Evolutionary conservation across 1,139 yeast genomes (phyloP), one percentile per base, ranked within the genome.

Genomic region (Saccharomyces hybrid): DNA sequence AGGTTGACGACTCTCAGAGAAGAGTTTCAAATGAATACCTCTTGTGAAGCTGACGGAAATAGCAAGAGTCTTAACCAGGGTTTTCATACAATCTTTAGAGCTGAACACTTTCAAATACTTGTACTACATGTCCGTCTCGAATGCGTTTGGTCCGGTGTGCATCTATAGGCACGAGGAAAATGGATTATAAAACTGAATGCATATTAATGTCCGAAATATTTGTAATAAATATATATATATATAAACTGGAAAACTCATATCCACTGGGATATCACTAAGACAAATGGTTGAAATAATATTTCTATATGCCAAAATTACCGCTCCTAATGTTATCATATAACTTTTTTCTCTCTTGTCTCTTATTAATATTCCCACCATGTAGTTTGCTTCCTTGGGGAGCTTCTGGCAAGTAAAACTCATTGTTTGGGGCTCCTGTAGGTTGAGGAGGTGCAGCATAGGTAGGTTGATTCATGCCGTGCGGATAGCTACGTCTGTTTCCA

Each of bases 221-320:
- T 19, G 23, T 19, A 3, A 19, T 19, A 3, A 19, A 19, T 19
- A 46, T 25, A 38, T 7, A 34, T 38, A 34, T 27, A 38, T 31
- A 26, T 48, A 31, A 9, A 0, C 6, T 9, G 25, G 3, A 38
- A 11, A 38, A 16, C 11, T 1, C 11, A 38, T 16, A 38, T 2
- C 3, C 3, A 9, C 26, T 38, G 44, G 13, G 26, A 9, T 34
- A 46, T 54, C 28, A n/a, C 26, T 28, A 52, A 44, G 42, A 31
- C 1, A 4, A 28, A 8, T 25, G 25, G 14, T 26, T 32, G 27
- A 48, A 26, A 13, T 31, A 32, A n/a, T 31, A 47, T 9, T 14
- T 19, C 46, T 54, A 68, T n/a, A 69, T 63, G 49, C 72, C 72
- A 52, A 69, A 69, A 48, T 65, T 62, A 48, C 72, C 72, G 52